Conservation (phyloP, 208 protist species). For the Trypanosoma platydactyli region DNA sequence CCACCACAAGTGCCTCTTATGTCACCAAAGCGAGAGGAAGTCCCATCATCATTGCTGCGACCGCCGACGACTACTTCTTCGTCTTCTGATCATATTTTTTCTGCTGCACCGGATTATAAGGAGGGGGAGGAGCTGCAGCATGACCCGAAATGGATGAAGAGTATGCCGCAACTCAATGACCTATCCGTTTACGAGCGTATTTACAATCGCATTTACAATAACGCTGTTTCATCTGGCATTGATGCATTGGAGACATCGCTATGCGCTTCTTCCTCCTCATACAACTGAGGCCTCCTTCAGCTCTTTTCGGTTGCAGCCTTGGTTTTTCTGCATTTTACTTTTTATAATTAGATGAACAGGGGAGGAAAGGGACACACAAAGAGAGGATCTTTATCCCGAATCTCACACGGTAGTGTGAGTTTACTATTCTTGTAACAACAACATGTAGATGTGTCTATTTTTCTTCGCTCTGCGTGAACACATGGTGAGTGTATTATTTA, state of each 20-base stretch:
- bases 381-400: too few relatives aligned
- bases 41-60: neutral
- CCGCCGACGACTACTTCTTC: neutral
- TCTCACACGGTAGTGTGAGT: neutral
- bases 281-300: neutral
- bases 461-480: too few relatives aligned
- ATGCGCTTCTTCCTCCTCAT: conserved; percentile 4
- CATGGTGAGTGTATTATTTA: too few relatives aligned
- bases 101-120: too few relatives aligned
- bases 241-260: conserved; percentile 3
- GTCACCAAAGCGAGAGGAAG: conserved; percentile 19
- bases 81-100: too few relatives aligned
- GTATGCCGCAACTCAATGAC: neutral
- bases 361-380: too few relatives aligned
- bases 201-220: conserved; percentile 31
- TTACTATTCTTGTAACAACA: neutral
- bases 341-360: neutral
- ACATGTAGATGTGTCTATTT: too few relatives aligned
- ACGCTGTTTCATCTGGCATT: neutral
- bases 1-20: conserved; percentile 25
- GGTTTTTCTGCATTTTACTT: conserved; percentile 14
- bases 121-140: neutral
- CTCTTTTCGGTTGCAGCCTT: neutral
- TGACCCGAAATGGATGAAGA: neutral
- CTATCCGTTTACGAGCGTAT: conserved; percentile 29